phyloP scores from a whole-genome alignment of 75 land plant genomes.

The Pinus taeda region DNA sequence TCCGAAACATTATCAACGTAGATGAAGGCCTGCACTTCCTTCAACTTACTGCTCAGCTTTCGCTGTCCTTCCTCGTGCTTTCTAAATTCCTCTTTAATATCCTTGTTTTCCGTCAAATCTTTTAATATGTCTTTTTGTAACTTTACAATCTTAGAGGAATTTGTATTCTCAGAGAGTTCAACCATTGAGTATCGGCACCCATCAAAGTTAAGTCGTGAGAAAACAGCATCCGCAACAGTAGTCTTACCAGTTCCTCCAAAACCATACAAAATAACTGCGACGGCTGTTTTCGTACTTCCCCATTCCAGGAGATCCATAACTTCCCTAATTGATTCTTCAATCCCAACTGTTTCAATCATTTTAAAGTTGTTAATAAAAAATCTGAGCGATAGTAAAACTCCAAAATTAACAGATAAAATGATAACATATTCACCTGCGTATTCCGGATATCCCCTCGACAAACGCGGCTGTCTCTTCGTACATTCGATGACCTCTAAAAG shows the following conservation, averaged over 20 bases:
- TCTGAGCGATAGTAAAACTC: too few relatives aligned
- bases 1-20: background rate
- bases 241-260: background rate
- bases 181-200: background rate
- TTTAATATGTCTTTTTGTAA: background rate
- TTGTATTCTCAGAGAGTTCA: background rate
- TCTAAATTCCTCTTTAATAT: too few relatives aligned
- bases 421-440: too few relatives aligned
- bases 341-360: too few relatives aligned
- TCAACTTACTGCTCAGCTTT: background rate
- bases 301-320: background rate
- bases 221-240: background rate
- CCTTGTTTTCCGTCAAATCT: background rate
- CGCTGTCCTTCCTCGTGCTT: background rate
- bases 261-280: background rate
- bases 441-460: too few relatives aligned
- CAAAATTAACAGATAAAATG: too few relatives aligned
- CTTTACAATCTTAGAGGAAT: background rate
- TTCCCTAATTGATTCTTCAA: too few relatives aligned
- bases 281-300: background rate
- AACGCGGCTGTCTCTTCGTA: too few relatives aligned
- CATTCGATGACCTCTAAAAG: too few relatives aligned
- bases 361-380: too few relatives aligned
- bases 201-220: background rate
- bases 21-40: background rate